Base-by-base conservation (phyloP, 139 green algal genomes). In the Nannochloris sp. region DNA sequence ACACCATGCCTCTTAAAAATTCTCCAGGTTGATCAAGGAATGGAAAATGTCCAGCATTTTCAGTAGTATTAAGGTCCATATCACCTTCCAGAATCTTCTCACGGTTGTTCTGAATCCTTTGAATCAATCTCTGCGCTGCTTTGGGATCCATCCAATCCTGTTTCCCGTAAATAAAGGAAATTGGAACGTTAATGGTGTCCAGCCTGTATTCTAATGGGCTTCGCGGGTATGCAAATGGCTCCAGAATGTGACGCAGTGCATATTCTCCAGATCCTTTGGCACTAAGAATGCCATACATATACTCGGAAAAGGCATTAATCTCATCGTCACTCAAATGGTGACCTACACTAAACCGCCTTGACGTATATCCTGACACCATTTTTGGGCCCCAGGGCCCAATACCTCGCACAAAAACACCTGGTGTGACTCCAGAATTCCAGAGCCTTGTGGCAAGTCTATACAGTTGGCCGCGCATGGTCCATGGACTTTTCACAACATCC, bases 111-210 rank as follows among this genome's bases (percentile, higher is more conserved):
- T 37, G 27, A 15, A 74, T n/a, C 48, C 40, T 37, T 16, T 58
- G n/a, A 46, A 48, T 34, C 12, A 54, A 5, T 24, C 24, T 54
- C 1, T 19, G 12, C 15, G 60, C 78, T 10, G 46, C 68, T 21
- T 62, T 60, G 5, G 56, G 67, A 43, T 88, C 72, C 82, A 88
- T 88, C 83, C 88, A 96, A 72, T 96, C 88, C 25, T 80, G 49
- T 44, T 87, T 70, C 16, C 83, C 87, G 50, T 81, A 81, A 11
- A 80, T 78, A 51, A 76, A 83, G 4, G 68, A 71, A 21, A 69
- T 37, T 8, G 64, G 68, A 8, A 82, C 65, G 69, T 83, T 73
- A 44, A 95, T 75, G 4, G 88, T 62, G 3, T 74, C 55, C 44
- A 94, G 61, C 7, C 84, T 69, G 7, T 78, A 57, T 59, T 87